phyloP scores from a whole-genome alignment of 768 basidiomycete species.

The Gymnopilus junonius region DNA sequence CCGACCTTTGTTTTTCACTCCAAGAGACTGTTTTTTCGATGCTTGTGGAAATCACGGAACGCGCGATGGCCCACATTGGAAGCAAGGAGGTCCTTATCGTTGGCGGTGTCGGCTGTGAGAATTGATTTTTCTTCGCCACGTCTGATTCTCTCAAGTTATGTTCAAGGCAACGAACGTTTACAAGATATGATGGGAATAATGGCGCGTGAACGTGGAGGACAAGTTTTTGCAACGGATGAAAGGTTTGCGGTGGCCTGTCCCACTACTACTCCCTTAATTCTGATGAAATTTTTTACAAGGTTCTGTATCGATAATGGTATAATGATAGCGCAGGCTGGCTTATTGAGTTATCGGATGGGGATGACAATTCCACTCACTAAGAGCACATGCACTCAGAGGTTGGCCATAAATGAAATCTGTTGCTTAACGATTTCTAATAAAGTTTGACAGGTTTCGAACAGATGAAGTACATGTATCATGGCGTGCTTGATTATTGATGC shows the following conservation, averaged over 20 bases:
- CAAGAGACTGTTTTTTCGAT: slow-evolving; percentile 98
- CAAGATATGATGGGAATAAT: slow-evolving; percentile 99
- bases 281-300: slow-evolving; percentile 42
- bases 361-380: slow-evolving; percentile 74
- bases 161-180: slow-evolving; percentile 83
- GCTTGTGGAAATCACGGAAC: slow-evolving; percentile 98
- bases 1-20: slow-evolving; percentile 96
- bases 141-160: background rate
- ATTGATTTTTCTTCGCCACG: background rate
- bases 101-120: slow-evolving; percentile 98
- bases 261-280: background rate
- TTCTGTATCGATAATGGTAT: slow-evolving; percentile 99
- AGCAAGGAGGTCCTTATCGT: slow-evolving; percentile 97
- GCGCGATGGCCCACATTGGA: slow-evolving; percentile 98
- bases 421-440: background rate
- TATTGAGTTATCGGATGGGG: slow-evolving; percentile 92
- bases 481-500: slow-evolving; percentile 55
- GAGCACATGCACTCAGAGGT: slow-evolving; percentile 94
- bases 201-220: slow-evolving; percentile 87
- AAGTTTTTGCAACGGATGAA: slow-evolving; percentile 95
- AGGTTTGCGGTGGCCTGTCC: slow-evolving; percentile 51
- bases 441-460: slow-evolving; percentile 78
- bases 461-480: slow-evolving; percentile 94
- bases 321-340: slow-evolving; percentile 99
- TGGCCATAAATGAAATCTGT: background rate